These are phyloP conservation scores for maize (Zea mays) DNA, from an alignment of 176 grass and related monocot species.

Conservation along the genomic window DNA sequence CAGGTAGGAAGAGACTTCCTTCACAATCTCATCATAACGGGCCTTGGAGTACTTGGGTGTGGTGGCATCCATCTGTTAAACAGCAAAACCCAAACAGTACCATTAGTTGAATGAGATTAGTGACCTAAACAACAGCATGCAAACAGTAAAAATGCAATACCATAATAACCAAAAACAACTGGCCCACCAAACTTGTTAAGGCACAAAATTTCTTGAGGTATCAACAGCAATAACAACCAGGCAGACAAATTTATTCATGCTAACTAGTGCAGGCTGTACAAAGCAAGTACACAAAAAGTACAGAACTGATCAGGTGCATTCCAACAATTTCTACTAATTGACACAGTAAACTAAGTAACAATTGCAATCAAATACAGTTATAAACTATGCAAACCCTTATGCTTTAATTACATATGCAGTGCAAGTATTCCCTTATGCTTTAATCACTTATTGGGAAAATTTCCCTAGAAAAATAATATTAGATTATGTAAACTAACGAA, in stretches of 20 bases:
- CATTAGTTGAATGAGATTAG: background rate
- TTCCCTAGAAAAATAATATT: no score
- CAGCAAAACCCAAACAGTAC: background rate
- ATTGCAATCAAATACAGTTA: background rate
- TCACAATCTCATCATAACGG: conserved; percentile 12
- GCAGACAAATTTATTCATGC: no score
- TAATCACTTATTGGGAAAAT: no score
- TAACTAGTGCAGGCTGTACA: no score
- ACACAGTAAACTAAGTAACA: no score
- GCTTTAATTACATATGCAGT: no score
- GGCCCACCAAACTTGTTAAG: background rate
- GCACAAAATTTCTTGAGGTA: background rate
- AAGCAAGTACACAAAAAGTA: no score
- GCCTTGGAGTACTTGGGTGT: background rate
- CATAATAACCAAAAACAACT: background rate
- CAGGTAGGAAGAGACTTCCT: conserved; percentile 6
- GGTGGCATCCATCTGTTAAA: background rate
- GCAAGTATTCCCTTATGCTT: no score
- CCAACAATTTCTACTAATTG: no score
- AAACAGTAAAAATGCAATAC: background rate
- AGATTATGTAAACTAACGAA: no score
- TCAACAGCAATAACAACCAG: background rate
- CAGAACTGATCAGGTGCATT: no score
- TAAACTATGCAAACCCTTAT: no score
- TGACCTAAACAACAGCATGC: background rate